Percentiles rank a stretch among this genome's conserved stretches.
These are phyloP conservation scores for Phytophthora rubi DNA, from an alignment of 352 stramenopile genomes.

Conservation along the genomic window DNA sequence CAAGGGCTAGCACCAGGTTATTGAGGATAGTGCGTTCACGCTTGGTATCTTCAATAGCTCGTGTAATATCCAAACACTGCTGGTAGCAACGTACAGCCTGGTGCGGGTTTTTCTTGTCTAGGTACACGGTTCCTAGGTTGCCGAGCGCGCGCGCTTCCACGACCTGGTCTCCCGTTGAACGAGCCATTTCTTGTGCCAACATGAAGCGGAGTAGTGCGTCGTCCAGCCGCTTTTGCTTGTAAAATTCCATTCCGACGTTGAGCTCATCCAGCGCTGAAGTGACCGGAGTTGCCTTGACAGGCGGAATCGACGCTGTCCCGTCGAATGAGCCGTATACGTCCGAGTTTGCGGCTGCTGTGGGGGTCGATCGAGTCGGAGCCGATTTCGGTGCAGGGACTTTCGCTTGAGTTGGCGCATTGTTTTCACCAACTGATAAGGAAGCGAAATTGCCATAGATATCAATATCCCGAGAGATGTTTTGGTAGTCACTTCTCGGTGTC, in stretches of 20 bases:
- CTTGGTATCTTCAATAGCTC: constrained; percentile 73
- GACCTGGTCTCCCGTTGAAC: constrained; percentile 51
- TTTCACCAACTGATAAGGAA: constrained; percentile 24
- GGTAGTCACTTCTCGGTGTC: constrained; percentile 10
- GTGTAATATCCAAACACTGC: constrained; percentile 78
- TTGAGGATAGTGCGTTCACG: constrained; percentile 85
- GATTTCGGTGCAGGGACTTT: constrained; percentile 6
- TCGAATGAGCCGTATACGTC: constrained; percentile 40
- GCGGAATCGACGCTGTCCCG: not conserved
- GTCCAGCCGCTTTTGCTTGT: constrained; percentile 72
- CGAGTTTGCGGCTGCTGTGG: constrained; percentile 22
- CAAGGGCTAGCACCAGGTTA: constrained; percentile 81
- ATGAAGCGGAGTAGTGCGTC: constrained; percentile 72
- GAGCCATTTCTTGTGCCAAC: constrained; percentile 62
- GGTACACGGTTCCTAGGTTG: constrained; percentile 79
- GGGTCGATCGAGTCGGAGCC: not conserved
- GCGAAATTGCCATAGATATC: constrained; percentile 50
- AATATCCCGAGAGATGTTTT: not conserved
- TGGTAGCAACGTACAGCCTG: constrained; percentile 81
- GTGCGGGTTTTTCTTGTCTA: constrained; percentile 73
- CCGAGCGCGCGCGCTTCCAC: constrained; percentile 78
- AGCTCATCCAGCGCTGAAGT: constrained; percentile 69
- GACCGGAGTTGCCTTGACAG: constrained; percentile 17
- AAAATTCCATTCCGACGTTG: constrained; percentile 79
- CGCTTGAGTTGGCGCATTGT: not conserved